Conservation (phyloP, 768 basidiomycete species). For the Antrodiella citrinella region DNA sequence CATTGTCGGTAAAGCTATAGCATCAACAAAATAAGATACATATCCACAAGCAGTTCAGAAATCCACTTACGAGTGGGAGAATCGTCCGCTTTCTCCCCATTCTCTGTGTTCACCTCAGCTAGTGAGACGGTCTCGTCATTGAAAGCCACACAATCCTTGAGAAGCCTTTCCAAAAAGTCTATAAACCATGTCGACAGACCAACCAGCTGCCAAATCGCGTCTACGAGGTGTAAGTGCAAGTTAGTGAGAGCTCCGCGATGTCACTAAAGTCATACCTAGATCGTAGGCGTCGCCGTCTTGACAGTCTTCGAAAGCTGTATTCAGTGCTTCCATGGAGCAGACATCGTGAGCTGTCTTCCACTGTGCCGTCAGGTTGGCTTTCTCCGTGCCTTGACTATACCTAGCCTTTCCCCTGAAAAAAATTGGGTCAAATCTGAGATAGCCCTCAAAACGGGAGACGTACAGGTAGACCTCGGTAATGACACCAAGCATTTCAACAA, state of each 20-base stretch:
- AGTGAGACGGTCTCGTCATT: constrained; percentile 16
- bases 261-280: constrained; percentile 36
- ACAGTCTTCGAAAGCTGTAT: constrained; percentile 61
- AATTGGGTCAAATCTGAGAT: no score
- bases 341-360: constrained; percentile 62
- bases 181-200: constrained; percentile 56
- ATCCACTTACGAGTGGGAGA: not conserved
- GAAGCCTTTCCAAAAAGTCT: constrained; percentile 48
- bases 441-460: constrained; percentile 1
- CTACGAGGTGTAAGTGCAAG: constrained; percentile 26
- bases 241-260: not conserved
- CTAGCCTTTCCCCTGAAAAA: constrained; percentile 28
- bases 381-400: constrained; percentile 25
- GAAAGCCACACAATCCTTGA: constrained; percentile 43
- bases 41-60: no score
- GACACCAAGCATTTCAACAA: constrained; percentile 45
- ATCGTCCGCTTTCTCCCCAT: constrained; percentile 4
- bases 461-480: constrained; percentile 31
- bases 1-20: not conserved
- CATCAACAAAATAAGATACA: no score
- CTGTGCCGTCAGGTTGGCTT: constrained; percentile 34
- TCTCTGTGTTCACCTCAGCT: constrained; percentile 3
- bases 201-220: constrained; percentile 67
- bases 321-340: constrained; percentile 52
- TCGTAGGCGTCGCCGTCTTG: constrained; percentile 54